Evolutionary conservation across 768 basidiomycete genomes (phyloP).

Genomic region (Hypsizygus marmoreus): DNA sequence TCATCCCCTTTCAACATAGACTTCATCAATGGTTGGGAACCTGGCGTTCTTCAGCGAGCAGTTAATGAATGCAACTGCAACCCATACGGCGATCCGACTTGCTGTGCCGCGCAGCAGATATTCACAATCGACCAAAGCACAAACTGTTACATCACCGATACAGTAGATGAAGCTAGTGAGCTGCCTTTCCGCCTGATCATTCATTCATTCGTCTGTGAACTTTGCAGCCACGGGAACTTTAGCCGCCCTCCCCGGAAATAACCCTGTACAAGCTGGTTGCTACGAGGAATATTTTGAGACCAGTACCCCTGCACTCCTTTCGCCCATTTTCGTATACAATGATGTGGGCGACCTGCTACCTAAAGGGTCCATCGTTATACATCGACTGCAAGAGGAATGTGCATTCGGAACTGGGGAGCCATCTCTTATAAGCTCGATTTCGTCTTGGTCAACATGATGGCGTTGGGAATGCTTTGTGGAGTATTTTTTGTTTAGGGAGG

Average conservation of each 20-base stretch:
- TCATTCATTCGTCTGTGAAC: background rate
- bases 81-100: conserved; percentile 29
- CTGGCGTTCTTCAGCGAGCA: conserved; percentile 42
- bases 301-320: conserved; percentile 25
- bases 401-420: too few relatives aligned
- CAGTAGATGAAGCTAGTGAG: conserved; percentile 36
- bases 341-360: conserved; percentile 15
- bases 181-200: background rate
- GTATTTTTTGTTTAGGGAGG: too few relatives aligned
- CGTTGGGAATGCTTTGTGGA: too few relatives aligned
- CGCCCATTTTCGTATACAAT: conserved; percentile 26
- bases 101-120: conserved; percentile 26
- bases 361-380: conserved; percentile 21
- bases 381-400: too few relatives aligned
- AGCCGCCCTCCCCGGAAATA: conserved; percentile 27
- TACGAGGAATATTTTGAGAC: conserved; percentile 28
- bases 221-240: conserved; percentile 14
- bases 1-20: too few relatives aligned
- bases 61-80: conserved; percentile 45
- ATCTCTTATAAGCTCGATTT: too few relatives aligned
- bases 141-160: conserved; percentile 35
- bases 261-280: conserved; percentile 27
- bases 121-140: conserved; percentile 33
- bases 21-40: conserved; percentile 52
- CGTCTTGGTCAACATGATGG: too few relatives aligned